Evolutionary conservation across 2,329 filamentous ascomycete species (phyloP), one percentile per base, ranked within the genome.

Genomic region (Colletotrichum falcatum): DNA sequence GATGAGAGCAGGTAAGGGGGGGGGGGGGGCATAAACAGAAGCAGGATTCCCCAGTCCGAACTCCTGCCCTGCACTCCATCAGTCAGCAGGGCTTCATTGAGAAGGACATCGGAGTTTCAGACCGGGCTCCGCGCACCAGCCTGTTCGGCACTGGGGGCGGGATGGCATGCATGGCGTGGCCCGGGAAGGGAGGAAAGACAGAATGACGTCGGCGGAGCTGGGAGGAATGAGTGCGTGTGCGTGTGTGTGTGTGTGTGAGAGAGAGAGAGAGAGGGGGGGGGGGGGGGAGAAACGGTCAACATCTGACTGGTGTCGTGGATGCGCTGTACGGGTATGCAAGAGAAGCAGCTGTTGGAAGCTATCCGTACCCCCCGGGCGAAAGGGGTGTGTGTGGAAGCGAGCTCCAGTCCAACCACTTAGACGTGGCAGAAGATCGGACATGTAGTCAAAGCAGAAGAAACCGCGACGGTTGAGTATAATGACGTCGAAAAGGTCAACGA

Each of bases 391-490:
- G 18, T 28, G n/a, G 28, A 18, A 16, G 39, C n/a, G 7, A 59
- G 16, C 44, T 46, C 20, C 23, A 4, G 42, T n/a, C 6, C 48
- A 44, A 55, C 26, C 61, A 63, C 23, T 55, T 44, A 26, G 16
- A 44, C 16, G 44, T 2, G 37, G 26, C 30, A 53, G n/a, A 54
- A 44, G 6, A 23, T 61, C 35, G 64, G n/a, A 37, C 9, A 37
- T 11, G 63, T 3, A 37, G 46, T 68, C 61, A 59, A 65, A 66
- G 61, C 61, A 66, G 30, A 55, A 12, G 14, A 59, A 23, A n/a
- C 53, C 8, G 63, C 30, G n/a, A 12, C 42, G n/a, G 44, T 37
- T 26, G 48, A 63, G 39, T 35, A 6, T 23, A 12, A 68, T 68
- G 66, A 68, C 66, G 66, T 68, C 62, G 44, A 26, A 14, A 54